A percentile compares a stretch with the other conserved stretches of the same genome.
Conservation (phyloP, 176 grass and related monocot genomes). For the Luzula sylvatica region DNA sequence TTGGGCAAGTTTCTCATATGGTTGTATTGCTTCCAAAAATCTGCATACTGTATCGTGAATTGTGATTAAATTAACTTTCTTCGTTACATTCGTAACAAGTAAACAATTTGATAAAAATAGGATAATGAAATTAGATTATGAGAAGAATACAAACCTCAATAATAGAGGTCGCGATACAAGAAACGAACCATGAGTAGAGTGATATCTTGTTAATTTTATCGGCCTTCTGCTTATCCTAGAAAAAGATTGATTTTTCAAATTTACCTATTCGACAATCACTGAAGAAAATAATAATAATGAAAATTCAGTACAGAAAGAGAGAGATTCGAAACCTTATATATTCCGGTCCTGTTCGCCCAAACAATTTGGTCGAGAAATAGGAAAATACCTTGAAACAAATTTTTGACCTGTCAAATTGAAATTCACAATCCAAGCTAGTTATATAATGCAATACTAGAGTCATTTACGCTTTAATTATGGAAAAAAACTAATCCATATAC, state of each 20-base stretch:
- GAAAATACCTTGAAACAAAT: constrained; percentile 22
- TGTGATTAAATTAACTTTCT: no score
- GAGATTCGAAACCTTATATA: constrained; percentile 20
- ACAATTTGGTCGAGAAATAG: constrained; percentile 24
- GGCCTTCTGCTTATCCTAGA: constrained; percentile 13
- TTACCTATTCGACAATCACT: not conserved
- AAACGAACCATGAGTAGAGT: constrained; percentile 18
- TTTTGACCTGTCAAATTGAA: constrained; percentile 14
- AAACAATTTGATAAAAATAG: no score
- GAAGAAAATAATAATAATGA: not conserved
- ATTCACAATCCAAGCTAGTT: not conserved
- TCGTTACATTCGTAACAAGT: no score
- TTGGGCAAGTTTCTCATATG: constrained; percentile 10
- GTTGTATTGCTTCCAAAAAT: constrained; percentile 23
- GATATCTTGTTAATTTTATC: constrained; percentile 17
- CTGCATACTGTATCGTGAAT: constrained; percentile 8
- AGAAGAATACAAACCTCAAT: constrained; percentile 18
- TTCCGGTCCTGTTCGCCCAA: constrained; percentile 13
- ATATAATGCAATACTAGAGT: no score
- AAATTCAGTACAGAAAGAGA: not conserved
- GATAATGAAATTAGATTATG: not conserved
- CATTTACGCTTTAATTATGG: no score
- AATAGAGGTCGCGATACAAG: constrained; percentile 19
- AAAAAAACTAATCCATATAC: no score
- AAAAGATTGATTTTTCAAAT: not conserved